phyloP scores from a whole-genome alignment of 2,329 filamentous ascomycete genomes.

The Exserohilum turcica region DNA sequence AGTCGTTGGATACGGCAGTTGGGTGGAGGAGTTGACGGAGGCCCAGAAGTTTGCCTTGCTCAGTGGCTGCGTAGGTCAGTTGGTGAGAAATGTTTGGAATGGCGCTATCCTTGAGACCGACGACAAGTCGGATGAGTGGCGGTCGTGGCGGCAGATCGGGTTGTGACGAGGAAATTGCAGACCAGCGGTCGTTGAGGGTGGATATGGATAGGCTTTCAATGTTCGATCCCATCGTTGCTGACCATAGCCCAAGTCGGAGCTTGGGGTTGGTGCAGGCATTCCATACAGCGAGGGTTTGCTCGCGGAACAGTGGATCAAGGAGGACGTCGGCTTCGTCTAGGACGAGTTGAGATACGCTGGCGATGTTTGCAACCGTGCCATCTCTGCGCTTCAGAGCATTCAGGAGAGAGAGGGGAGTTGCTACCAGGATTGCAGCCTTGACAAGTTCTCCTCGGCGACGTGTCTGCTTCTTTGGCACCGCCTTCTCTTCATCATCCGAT shows the following conservation, averaged over 20 bases:
- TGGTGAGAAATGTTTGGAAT: constrained; percentile 91
- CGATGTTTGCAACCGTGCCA: constrained; percentile 58
- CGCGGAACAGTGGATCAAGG: constrained; percentile 85
- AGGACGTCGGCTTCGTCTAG: constrained; percentile 96
- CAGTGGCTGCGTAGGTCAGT: constrained; percentile 87
- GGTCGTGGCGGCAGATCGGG: constrained; percentile 43
- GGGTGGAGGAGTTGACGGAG: constrained; percentile 89
- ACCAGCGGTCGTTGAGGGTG: constrained; percentile 55
- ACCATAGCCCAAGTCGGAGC: constrained; percentile 86
- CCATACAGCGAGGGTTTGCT: constrained; percentile 87
- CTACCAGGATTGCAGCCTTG: constrained; percentile 79
- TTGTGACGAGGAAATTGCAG: constrained; percentile 41
- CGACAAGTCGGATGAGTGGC: constrained; percentile 79
- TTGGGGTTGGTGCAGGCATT: constrained; percentile 71
- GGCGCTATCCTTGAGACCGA: constrained; percentile 95
- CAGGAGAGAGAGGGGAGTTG: constrained; percentile 77
- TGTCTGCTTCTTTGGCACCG: constrained; percentile 35
- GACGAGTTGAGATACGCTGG: constrained; percentile 73
- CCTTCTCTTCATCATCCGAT: constrained; percentile 48
- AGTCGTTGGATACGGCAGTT: constrained; percentile 57
- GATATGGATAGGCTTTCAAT: constrained; percentile 78
- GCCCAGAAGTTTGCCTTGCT: constrained; percentile 90
- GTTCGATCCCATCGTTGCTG: constrained; percentile 93
- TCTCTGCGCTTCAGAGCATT: constrained; percentile 66
- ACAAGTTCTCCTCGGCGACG: constrained; percentile 58